A percentile compares a stretch with the other conserved stretches of the same genome.
Conservation (phyloP, 805 yeast genomes). For the Spathaspora gorwiae region DNA sequence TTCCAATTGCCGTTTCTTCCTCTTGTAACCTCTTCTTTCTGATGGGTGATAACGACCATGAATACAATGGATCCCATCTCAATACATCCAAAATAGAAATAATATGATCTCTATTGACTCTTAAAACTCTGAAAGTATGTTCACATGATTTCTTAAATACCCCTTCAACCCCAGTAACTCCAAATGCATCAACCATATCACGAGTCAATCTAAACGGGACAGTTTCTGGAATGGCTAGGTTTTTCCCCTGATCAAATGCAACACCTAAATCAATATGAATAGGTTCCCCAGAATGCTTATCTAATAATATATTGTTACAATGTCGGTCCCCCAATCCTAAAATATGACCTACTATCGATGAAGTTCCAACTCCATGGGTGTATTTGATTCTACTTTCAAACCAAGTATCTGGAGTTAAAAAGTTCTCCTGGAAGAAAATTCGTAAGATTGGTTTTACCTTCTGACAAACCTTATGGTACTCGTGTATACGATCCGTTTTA, state of each 20-base stretch:
- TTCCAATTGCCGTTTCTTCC: slow-evolving; percentile 16
- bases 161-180: slow-evolving; percentile 82
- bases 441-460: slow-evolving; percentile 65
- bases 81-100: slow-evolving; percentile 79
- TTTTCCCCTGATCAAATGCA: slow-evolving; percentile 90
- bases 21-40: slow-evolving; percentile 52
- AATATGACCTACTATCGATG: slow-evolving; percentile 82
- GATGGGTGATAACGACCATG: slow-evolving; percentile 85
- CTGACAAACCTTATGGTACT: slow-evolving; percentile 43
- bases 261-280: slow-evolving; percentile 95
- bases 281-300: slow-evolving; percentile 79
- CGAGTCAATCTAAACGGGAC: slow-evolving; percentile 92
- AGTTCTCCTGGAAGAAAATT: slow-evolving; percentile 64
- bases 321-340: slow-evolving; percentile 96
- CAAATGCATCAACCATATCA: slow-evolving; percentile 85
- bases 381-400: slow-evolving; percentile 58
- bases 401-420: slow-evolving; percentile 70
- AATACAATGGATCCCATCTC: slow-evolving; percentile 87
- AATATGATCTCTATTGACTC: slow-evolving; percentile 64
- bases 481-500: slow-evolving; percentile 37
- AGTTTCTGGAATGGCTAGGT: slow-evolving; percentile 81
- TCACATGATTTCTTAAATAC: slow-evolving; percentile 70
- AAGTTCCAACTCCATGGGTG: slow-evolving; percentile 74
- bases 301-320: slow-evolving; percentile 84
- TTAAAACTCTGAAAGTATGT: slow-evolving; percentile 61